phyloP scores from a whole-genome alignment of 257 asterid species.

The Gardenia jasminoides region DNA sequence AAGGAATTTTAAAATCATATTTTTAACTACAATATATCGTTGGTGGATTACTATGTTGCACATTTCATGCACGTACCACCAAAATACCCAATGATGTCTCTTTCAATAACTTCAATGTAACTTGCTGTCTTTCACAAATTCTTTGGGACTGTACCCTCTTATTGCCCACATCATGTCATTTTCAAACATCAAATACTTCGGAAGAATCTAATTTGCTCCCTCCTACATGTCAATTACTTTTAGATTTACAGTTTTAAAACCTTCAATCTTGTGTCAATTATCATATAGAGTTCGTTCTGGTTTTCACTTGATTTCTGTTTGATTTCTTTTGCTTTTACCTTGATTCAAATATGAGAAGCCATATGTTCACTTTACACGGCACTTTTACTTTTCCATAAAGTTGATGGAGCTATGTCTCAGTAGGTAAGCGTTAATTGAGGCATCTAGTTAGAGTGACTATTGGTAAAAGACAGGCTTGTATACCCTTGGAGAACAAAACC shows the following conservation, averaged over 20 bases:
- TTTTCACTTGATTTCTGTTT: not conserved
- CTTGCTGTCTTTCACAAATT: not conserved
- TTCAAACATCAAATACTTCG: not conserved
- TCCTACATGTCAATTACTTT: not conserved
- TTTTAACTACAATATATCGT: too few species aligned
- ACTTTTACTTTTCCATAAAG: not conserved
- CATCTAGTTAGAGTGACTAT: not conserved
- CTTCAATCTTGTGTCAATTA: not conserved
- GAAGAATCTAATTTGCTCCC: not conserved
- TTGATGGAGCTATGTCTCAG: not conserved
- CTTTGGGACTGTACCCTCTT: not conserved
- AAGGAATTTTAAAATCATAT: too few species aligned
- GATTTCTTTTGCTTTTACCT: not conserved
- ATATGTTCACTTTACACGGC: not conserved
- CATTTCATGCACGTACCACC: too few species aligned
- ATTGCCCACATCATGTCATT: not conserved
- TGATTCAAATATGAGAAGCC: not conserved
- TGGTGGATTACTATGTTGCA: too few species aligned
- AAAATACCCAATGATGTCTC: too few species aligned
- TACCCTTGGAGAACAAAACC: constrained; percentile 13
- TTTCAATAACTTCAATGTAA: not conserved
- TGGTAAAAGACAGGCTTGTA: not conserved
- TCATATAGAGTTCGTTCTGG: too few species aligned
- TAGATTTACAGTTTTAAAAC: not conserved
- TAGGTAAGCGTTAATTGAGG: constrained; percentile 1